phyloP scores from a whole-genome alignment of 208 protist species.

The Leishmania amazonensis region DNA sequence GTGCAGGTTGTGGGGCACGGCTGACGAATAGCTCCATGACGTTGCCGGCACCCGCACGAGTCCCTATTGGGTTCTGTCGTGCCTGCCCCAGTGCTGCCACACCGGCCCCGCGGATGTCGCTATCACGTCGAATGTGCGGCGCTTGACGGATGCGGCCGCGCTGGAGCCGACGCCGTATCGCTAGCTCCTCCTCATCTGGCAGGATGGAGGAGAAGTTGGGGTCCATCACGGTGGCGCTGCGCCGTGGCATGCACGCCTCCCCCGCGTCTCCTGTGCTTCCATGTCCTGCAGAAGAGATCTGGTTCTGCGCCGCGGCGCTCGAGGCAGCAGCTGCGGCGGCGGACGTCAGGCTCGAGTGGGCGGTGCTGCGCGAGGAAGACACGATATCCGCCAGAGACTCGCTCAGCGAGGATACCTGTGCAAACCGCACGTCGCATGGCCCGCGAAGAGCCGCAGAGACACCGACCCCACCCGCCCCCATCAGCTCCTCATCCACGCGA shows the following conservation, averaged over 20 bases:
- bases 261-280: neutral
- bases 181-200: slow-evolving; percentile 38
- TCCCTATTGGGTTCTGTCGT: neutral
- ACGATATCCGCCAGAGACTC: slow-evolving; percentile 47
- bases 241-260: slow-evolving; percentile 1
- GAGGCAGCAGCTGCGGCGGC: slow-evolving; percentile 27
- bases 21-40: slow-evolving; percentile 7
- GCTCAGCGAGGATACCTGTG: slow-evolving; percentile 37
- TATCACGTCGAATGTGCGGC: neutral
- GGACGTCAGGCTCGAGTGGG: slow-evolving; percentile 31
- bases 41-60: neutral
- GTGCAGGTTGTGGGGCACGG: neutral
- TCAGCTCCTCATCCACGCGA: neutral
- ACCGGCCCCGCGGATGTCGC: neutral
- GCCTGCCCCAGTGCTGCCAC: neutral
- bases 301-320: slow-evolving; percentile 6
- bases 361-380: slow-evolving; percentile 57
- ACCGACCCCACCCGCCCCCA: neutral
- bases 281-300: slow-evolving; percentile 1
- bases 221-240: slow-evolving; percentile 43
- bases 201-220: slow-evolving; percentile 62
- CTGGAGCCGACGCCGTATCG: slow-evolving; percentile 19
- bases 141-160: neutral
- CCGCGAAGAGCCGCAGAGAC: slow-evolving; percentile 8
- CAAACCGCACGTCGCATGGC: slow-evolving; percentile 29